These are phyloP conservation scores for Colletotrichum noveboracense DNA, from an alignment of 2,329 filamentous ascomycete species.

Conservation along the genomic window DNA sequence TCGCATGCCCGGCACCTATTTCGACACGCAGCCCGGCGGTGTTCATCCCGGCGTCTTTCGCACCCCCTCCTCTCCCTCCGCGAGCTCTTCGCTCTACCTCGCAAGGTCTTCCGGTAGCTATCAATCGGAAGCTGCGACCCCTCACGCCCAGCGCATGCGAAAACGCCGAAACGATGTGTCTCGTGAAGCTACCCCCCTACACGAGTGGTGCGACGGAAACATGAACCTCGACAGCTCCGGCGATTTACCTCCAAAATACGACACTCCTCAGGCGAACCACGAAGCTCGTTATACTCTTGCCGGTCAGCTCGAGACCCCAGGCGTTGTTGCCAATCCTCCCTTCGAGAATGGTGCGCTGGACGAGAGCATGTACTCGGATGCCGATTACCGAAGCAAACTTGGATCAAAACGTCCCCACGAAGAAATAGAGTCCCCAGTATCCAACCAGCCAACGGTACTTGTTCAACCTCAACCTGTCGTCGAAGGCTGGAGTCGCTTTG, in stretches of 20 bases:
- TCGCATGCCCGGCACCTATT: slow-evolving; percentile 38
- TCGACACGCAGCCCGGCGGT: slow-evolving; percentile 35
- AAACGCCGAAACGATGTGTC: slow-evolving; percentile 42
- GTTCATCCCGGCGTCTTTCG: slow-evolving; percentile 53
- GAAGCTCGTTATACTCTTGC: slow-evolving; percentile 52
- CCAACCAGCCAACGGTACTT: slow-evolving; percentile 34
- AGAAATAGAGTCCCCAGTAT: slow-evolving; percentile 39
- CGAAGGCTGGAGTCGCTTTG: slow-evolving; percentile 60
- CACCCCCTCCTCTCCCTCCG: slow-evolving; percentile 42
- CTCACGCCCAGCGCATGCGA: slow-evolving; percentile 46
- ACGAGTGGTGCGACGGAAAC: slow-evolving; percentile 33
- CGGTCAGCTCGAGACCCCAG: slow-evolving; percentile 58
- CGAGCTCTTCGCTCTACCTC: slow-evolving; percentile 31
- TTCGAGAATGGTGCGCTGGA: slow-evolving; percentile 44
- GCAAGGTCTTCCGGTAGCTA: slow-evolving; percentile 42
- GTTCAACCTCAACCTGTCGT: slow-evolving; percentile 35
- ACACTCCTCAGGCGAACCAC: slow-evolving; percentile 4
- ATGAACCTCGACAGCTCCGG: slow-evolving; percentile 32
- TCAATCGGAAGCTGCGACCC: slow-evolving; percentile 38
- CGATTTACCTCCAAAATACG: slow-evolving; percentile 21
- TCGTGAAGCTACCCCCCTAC: slow-evolving; percentile 36
- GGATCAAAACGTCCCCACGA: slow-evolving; percentile 50
- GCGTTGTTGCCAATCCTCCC: slow-evolving; percentile 30
- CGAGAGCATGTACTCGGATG: slow-evolving; percentile 62
- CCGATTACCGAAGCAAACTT: slow-evolving; percentile 58